A percentile compares a stretch with the other conserved stretches of the same genome.
Conservation (phyloP, 140 eudicot species). For the Bidens hawaiensis region DNA sequence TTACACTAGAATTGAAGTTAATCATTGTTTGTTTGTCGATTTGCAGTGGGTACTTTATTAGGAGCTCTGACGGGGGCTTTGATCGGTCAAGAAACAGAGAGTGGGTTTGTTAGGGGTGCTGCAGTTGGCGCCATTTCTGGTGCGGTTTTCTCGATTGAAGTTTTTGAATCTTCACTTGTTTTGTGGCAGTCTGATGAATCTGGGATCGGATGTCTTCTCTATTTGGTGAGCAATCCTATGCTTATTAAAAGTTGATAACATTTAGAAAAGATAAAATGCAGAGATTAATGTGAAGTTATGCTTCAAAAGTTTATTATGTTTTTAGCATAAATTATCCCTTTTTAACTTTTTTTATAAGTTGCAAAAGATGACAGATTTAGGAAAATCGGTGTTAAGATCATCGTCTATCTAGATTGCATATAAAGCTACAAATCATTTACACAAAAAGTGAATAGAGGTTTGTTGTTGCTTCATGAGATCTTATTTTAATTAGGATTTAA, state of each 20-base stretch:
- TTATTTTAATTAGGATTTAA: conserved; percentile 29
- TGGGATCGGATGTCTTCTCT: conserved; percentile 84
- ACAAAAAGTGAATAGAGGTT: not conserved
- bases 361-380: conserved; percentile 1
- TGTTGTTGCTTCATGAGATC: conserved; percentile 20
- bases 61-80: conserved; percentile 97
- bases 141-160: conserved; percentile 96
- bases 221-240: conserved; percentile 58
- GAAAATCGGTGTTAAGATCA: not conserved
- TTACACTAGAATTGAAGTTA: conserved; percentile 15
- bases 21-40: not conserved
- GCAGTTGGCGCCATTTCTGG: conserved; percentile 98
- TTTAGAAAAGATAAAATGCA: not conserved
- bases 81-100: conserved; percentile 95
- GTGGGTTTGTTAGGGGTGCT: conserved; percentile 96
- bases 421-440: not conserved
- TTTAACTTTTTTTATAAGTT: conserved; percentile 2
- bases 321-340: conserved; percentile 13
- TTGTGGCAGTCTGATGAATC: conserved; percentile 95
- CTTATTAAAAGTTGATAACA: not conserved
- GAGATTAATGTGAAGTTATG: not conserved
- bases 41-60: conserved; percentile 86
- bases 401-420: not conserved
- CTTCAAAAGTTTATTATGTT: not conserved
- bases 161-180: no score